Conservation (phyloP, 2,329 filamentous ascomycete species). For the Aspergillus eucalypticola region DNA sequence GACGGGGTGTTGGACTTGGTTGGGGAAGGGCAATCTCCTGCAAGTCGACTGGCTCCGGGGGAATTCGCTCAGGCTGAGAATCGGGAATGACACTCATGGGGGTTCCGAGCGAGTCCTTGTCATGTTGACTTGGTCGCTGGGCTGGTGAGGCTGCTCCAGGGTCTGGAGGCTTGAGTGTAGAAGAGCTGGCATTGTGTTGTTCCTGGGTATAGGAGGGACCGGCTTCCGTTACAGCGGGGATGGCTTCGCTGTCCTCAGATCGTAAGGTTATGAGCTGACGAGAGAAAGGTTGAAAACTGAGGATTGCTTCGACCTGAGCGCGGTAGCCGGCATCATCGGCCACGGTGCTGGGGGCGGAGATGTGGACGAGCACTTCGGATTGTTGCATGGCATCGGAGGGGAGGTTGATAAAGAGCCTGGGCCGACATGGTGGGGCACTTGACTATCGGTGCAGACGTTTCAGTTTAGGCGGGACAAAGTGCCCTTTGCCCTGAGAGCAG, state of each 20-base stretch:
- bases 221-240: neutral
- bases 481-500: neutral
- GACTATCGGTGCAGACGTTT: neutral
- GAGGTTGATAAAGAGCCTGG: neutral
- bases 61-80: constrained; percentile 33
- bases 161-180: neutral
- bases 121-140: neutral
- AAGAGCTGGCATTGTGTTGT: neutral
- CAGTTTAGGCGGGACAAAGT: neutral
- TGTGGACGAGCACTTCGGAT: constrained; percentile 44
- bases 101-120: constrained; percentile 32
- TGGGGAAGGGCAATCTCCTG: neutral
- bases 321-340: constrained; percentile 43
- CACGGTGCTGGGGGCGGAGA: constrained; percentile 40
- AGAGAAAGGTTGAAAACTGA: constrained; percentile 36
- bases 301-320: constrained; percentile 39
- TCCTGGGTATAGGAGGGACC: neutral
- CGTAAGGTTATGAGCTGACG: constrained; percentile 23
- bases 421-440: constrained; percentile 4
- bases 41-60: constrained; percentile 6
- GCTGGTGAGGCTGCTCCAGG: neutral
- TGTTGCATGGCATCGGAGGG: constrained; percentile 21
- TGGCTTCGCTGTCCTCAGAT: neutral
- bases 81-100: constrained; percentile 44
- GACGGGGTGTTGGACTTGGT: neutral